Evolutionary conservation across 306 rosid species (phyloP).

Genomic region (Fragaria nilgerrensis): DNA sequence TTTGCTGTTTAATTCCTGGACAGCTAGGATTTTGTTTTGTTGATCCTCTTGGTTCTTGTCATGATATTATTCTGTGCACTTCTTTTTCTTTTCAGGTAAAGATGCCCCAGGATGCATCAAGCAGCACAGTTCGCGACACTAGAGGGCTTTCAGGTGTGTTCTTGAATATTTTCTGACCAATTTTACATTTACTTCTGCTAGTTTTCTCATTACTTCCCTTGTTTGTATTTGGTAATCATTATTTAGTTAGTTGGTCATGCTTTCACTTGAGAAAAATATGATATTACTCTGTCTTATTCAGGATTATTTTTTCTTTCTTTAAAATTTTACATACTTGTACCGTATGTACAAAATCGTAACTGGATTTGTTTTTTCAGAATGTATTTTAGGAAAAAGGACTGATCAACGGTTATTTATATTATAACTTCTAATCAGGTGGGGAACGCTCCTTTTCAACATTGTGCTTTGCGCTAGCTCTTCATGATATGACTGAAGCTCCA

Average conservation of each 20-base stretch:
- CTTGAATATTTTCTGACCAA: not conserved
- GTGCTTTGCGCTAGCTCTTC: slow-evolving; percentile 90
- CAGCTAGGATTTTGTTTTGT: not conserved
- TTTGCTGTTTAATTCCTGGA: not conserved
- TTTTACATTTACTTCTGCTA: not conserved
- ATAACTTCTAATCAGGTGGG: slow-evolving; percentile 54
- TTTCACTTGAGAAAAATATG: not conserved
- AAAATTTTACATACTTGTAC: not conserved
- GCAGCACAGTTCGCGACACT: slow-evolving; percentile 70
- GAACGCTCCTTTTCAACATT: slow-evolving; percentile 95
- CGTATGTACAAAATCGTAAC: not conserved
- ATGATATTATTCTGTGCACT: slow-evolving; percentile 8
- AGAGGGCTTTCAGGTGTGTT: slow-evolving; percentile 86
- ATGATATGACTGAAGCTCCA: slow-evolving; percentile 93
- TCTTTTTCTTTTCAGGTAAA: slow-evolving; percentile 53
- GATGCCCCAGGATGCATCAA: slow-evolving; percentile 95
- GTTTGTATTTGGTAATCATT: not conserved
- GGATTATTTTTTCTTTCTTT: not conserved
- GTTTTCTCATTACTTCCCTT: not conserved
- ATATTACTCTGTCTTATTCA: not conserved
- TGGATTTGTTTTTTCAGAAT: not conserved
- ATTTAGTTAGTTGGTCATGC: not conserved
- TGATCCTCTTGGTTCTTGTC: not conserved
- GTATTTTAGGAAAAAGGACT: not conserved
- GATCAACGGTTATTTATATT: not conserved